phyloP scores from a whole-genome alignment of 345 rosid genomes.

The Alliaria petiolata region DNA sequence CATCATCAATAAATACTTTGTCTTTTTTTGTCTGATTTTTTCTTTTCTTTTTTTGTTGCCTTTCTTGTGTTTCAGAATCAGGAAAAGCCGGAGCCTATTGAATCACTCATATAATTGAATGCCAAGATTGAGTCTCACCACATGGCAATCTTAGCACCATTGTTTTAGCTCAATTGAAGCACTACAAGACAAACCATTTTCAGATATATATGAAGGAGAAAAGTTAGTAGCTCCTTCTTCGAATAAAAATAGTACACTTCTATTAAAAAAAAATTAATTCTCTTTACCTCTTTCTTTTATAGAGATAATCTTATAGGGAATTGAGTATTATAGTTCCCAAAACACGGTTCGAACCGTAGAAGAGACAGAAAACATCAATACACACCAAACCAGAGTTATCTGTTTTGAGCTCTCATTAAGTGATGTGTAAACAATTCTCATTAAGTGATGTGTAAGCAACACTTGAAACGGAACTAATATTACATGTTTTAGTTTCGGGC shows the following conservation, averaged over 20 bases:
- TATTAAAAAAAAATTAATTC: background rate
- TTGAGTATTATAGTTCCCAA: constrained; percentile 26
- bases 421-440: constrained; percentile 29
- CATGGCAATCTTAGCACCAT: constrained; percentile 40
- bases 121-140: constrained; percentile 32
- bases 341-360: constrained; percentile 25
- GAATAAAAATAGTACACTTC: constrained; percentile 23
- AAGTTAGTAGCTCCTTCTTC: constrained; percentile 20
- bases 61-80: constrained; percentile 21
- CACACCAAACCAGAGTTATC: constrained; percentile 31
- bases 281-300: background rate
- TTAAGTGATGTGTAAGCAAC: too few relatives aligned
- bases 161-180: constrained; percentile 37
- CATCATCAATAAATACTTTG: constrained; percentile 31
- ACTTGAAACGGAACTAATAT: too few relatives aligned
- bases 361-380: constrained; percentile 20
- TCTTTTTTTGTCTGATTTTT: constrained; percentile 6
- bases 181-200: constrained; percentile 45
- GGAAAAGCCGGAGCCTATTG: constrained; percentile 31
- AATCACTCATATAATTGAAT: constrained; percentile 36
- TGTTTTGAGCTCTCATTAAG: constrained; percentile 22
- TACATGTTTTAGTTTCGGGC: too few relatives aligned
- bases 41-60: background rate
- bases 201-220: constrained; percentile 34
- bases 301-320: constrained; percentile 6